Percentiles rank a stretch among this genome's conserved stretches.
Evolutionary conservation across 129 eudicot species (phyloP).

Genomic region (Saposhnikovia divaricata): DNA sequence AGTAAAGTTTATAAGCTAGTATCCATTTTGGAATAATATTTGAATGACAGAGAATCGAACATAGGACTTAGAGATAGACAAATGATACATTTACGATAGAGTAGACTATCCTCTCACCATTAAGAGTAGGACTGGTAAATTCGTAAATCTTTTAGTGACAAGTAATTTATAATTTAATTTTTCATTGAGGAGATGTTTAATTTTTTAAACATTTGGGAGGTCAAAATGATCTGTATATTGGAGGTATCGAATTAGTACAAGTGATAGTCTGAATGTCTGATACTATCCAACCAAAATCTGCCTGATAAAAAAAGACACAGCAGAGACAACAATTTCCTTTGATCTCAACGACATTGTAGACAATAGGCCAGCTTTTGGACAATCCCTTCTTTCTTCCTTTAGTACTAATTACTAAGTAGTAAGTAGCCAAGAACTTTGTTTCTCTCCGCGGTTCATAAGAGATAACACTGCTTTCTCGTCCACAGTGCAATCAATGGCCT

Average conservation of each 20-base stretch:
- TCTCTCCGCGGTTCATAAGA: not conserved
- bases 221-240: not conserved
- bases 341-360: slow-evolving; percentile 8
- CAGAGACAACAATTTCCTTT: slow-evolving; percentile 2
- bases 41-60: too few species aligned
- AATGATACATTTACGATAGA: too few species aligned
- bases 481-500: not conserved
- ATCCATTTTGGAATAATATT: too few species aligned
- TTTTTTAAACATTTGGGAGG: not conserved
- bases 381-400: not conserved
- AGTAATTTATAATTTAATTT: not conserved
- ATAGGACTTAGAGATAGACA: too few species aligned
- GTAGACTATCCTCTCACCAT: too few species aligned
- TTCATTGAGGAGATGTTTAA: too few species aligned
- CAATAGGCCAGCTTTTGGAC: not conserved
- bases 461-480: not conserved
- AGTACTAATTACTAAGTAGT: not conserved
- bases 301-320: not conserved
- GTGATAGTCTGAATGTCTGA: too few species aligned
- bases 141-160: not conserved
- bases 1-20: not conserved
- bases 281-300: not conserved
- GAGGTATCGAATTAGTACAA: not conserved
- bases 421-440: not conserved
- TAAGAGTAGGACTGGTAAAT: too few species aligned